phyloP scores from a whole-genome alignment of 2,329 filamentous ascomycete species.

The Colletotrichum sansevieriae region DNA sequence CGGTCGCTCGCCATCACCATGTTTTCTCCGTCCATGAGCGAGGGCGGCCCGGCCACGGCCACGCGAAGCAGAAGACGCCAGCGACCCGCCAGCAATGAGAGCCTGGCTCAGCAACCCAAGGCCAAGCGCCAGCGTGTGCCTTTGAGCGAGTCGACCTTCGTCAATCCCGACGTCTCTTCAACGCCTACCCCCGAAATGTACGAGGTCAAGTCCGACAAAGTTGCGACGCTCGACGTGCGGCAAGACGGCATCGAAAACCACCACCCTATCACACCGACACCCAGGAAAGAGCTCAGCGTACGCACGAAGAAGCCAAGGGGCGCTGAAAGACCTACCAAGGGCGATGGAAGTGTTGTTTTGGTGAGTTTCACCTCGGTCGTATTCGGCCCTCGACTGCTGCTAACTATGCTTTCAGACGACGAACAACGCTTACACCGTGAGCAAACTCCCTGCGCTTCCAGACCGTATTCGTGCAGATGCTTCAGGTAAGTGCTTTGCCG shows the following conservation, averaged over 20 bases:
- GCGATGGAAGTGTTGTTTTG: slow-evolving; percentile 75
- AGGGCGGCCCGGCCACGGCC: slow-evolving; percentile 66
- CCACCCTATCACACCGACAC: slow-evolving; percentile 47
- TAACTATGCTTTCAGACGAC: slow-evolving; percentile 72
- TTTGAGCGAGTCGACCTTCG: slow-evolving; percentile 68
- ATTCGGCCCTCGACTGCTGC: slow-evolving; percentile 20
- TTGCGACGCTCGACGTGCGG: slow-evolving; percentile 59
- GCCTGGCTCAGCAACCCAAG: slow-evolving; percentile 69
- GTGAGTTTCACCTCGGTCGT: slow-evolving; percentile 59
- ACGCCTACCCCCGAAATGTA: slow-evolving; percentile 62
- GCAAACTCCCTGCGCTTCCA: slow-evolving; percentile 85
- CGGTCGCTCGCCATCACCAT: slow-evolving; percentile 55
- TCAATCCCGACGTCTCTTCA: slow-evolving; percentile 60
- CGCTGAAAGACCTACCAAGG: slow-evolving; percentile 74
- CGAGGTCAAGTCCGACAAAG: slow-evolving; percentile 68
- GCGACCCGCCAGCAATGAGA: slow-evolving; percentile 69
- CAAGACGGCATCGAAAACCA: slow-evolving; percentile 62
- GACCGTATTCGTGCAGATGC: slow-evolving; percentile 78
- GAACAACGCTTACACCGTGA: slow-evolving; percentile 87
- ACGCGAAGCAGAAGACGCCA: slow-evolving; percentile 73
- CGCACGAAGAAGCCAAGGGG: slow-evolving; percentile 73
- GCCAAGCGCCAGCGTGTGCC: slow-evolving; percentile 73
- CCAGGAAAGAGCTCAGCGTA: slow-evolving; percentile 68
- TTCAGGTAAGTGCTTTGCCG: slow-evolving; percentile 67
- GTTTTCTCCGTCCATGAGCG: slow-evolving; percentile 69